phyloP scores from a whole-genome alignment of 148 eudicot species.

The Hydrangea macrophylla region DNA sequence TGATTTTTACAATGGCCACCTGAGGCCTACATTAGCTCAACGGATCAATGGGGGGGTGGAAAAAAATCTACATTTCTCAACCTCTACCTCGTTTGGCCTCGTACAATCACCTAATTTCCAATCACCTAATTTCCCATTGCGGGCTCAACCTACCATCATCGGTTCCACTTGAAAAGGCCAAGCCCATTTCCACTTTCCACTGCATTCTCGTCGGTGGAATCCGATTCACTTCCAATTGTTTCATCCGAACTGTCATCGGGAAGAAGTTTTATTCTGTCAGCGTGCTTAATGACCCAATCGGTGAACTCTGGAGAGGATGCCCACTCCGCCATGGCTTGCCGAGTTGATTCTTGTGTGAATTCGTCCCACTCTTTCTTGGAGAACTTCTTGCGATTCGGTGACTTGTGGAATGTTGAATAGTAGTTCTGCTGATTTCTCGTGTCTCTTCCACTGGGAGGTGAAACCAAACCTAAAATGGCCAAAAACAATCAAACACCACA shows the following conservation, averaged over 20 bases:
- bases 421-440: constrained; percentile 26
- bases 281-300: constrained; percentile 61
- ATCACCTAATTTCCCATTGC: too few relatives aligned
- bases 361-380: constrained; percentile 63
- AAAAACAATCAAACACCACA: neutral
- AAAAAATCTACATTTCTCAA: neutral
- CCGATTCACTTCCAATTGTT: constrained; percentile 58
- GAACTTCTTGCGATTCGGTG: constrained; percentile 57
- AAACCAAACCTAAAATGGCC: constrained; percentile 30
- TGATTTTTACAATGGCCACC: too few relatives aligned
- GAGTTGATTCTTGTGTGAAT: constrained; percentile 60
- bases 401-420: constrained; percentile 69
- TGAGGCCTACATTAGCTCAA: neutral
- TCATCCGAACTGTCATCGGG: constrained; percentile 52
- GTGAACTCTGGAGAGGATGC: constrained; percentile 71
- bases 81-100: neutral
- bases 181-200: constrained; percentile 23
- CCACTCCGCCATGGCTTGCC: constrained; percentile 50
- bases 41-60: neutral
- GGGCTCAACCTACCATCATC: constrained; percentile 8
- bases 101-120: neutral
- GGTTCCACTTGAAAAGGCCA: constrained; percentile 26
- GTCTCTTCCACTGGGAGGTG: constrained; percentile 29
- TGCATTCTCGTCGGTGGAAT: constrained; percentile 49
- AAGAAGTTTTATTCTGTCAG: constrained; percentile 53